These are phyloP conservation scores for Naumovozyma baii DNA, from an alignment of 805 yeast species.

Conservation along the genomic window DNA sequence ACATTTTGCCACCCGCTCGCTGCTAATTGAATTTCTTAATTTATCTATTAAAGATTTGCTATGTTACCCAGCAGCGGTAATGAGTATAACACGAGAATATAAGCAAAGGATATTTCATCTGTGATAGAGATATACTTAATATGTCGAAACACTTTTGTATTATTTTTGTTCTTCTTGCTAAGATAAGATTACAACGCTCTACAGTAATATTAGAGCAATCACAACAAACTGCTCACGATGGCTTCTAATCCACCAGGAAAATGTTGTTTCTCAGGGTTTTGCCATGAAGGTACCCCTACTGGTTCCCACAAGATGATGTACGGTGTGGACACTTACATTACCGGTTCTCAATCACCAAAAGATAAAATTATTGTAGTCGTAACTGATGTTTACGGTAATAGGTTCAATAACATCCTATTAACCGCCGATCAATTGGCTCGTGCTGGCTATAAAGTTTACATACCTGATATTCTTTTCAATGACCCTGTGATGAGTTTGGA, in stretches of 20 bases:
- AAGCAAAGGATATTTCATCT: no score
- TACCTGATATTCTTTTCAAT: conserved; percentile 67
- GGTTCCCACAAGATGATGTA: conserved; percentile 36
- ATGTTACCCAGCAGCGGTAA: no score
- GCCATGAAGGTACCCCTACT: conserved; percentile 42
- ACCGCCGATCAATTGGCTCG: conserved; percentile 58
- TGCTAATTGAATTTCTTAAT: no score
- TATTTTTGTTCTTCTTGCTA: no score
- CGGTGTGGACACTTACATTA: conserved; percentile 39
- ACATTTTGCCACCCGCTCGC: no score
- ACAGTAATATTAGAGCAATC: no score
- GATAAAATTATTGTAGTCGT: conserved; percentile 50
- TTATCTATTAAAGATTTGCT: no score
- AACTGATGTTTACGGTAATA: conserved; percentile 63
- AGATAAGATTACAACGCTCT: no score
- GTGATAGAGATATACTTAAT: no score
- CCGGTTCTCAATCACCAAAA: conserved; percentile 35
- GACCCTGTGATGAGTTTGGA: conserved; percentile 32
- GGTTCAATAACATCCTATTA: conserved; percentile 46
- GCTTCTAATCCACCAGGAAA: conserved; percentile 45
- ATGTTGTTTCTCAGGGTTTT: conserved; percentile 37
- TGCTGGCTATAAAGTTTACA: conserved; percentile 52
- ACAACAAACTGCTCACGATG: conserved; percentile 17
- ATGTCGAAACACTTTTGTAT: no score
- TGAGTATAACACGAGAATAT: no score